Conservation (phyloP, 345 rosid species). For the Combretum micranthum region DNA sequence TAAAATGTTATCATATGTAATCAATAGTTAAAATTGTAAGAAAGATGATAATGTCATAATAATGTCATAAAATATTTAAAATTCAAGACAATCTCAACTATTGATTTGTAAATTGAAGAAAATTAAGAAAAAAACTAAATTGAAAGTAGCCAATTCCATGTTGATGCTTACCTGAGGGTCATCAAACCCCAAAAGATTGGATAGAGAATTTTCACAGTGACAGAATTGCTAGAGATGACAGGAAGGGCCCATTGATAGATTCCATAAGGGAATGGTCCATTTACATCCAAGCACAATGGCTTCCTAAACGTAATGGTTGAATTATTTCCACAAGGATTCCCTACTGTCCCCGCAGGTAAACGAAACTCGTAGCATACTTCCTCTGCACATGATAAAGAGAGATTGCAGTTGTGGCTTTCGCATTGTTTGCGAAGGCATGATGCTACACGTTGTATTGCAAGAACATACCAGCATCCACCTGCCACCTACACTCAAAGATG, state of each 20-base stretch:
- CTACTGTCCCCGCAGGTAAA: slow-evolving; percentile 21
- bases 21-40: too few relatives aligned
- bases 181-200: slow-evolving; percentile 92
- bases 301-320: slow-evolving; percentile 26
- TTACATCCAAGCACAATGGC: slow-evolving; percentile 58
- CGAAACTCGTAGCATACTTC: slow-evolving; percentile 49
- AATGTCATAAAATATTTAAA: too few relatives aligned
- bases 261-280: slow-evolving; percentile 65
- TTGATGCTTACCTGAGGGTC: slow-evolving; percentile 86
- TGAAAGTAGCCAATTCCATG: too few relatives aligned
- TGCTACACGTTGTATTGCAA: slow-evolving; percentile 72
- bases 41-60: too few relatives aligned
- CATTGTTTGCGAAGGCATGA: slow-evolving; percentile 69
- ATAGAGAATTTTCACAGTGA: slow-evolving; percentile 70
- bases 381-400: slow-evolving; percentile 59
- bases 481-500: slow-evolving; percentile 39
- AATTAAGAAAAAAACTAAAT: too few relatives aligned
- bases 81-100: too few relatives aligned
- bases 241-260: slow-evolving; percentile 76
- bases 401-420: slow-evolving; percentile 32
- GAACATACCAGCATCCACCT: slow-evolving; percentile 95
- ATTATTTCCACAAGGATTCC: slow-evolving; percentile 48
- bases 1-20: too few relatives aligned
- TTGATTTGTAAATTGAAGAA: too few relatives aligned
- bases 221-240: slow-evolving; percentile 74